Evolutionary conservation across 192 early-diverging fungal genomes (phyloP).

Genomic region (Umbelopsis sp.): DNA sequence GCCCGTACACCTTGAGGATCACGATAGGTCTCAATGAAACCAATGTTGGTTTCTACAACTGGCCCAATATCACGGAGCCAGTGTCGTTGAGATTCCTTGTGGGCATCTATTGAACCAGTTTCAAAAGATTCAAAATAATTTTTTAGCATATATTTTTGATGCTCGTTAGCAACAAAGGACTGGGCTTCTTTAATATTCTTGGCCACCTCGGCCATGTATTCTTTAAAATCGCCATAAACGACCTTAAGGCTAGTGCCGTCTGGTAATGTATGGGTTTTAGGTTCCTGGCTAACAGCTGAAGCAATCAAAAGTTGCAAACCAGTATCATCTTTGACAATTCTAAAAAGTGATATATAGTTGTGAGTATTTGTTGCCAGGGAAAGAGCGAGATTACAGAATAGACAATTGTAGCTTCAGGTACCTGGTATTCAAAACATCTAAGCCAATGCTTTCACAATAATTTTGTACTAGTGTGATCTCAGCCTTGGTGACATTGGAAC

Average conservation of each 20-base stretch:
- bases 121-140: constrained; percentile 51
- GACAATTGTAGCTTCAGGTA: neutral
- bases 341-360: neutral
- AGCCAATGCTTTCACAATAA: constrained; percentile 35
- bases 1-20: constrained; percentile 65
- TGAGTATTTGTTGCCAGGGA: neutral
- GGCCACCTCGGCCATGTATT: constrained; percentile 42
- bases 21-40: constrained; percentile 65
- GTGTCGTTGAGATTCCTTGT: constrained; percentile 55
- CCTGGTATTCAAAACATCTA: constrained; percentile 38
- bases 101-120: constrained; percentile 61
- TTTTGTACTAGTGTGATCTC: constrained; percentile 49
- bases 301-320: constrained; percentile 38
- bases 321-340: constrained; percentile 44
- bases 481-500: constrained; percentile 48
- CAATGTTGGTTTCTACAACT: constrained; percentile 62
- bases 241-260: constrained; percentile 46
- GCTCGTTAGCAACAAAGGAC: constrained; percentile 55
- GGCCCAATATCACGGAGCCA: constrained; percentile 65
- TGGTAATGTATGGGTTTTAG: constrained; percentile 27
- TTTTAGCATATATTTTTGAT: constrained; percentile 56
- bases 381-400: neutral
- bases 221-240: constrained; percentile 52
- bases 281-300: constrained; percentile 39
- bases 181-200: constrained; percentile 47